Conservation (phyloP, 345 rosid species). For the Syzygium aromaticum region DNA sequence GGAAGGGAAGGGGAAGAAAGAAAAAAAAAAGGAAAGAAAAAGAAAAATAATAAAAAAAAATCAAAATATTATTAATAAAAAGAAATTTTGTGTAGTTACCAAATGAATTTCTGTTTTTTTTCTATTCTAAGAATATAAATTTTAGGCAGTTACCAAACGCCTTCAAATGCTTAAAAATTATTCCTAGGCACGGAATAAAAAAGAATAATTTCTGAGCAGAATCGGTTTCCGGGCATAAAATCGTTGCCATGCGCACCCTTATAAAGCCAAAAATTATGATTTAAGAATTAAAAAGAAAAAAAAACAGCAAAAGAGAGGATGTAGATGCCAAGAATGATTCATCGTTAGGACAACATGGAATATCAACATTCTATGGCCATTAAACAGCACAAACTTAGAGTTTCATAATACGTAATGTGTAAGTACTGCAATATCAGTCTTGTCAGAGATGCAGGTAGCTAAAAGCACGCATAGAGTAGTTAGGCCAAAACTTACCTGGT, state of each 20-base stretch:
- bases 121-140: too few relatives aligned
- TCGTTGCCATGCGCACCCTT: not conserved
- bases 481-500: constrained; percentile 29
- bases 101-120: too few relatives aligned
- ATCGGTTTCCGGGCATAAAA: too few relatives aligned
- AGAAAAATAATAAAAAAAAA: too few relatives aligned
- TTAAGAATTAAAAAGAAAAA: not conserved
- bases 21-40: too few relatives aligned
- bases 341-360: not conserved
- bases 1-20: too few relatives aligned
- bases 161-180: too few relatives aligned
- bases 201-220: too few relatives aligned
- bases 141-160: too few relatives aligned
- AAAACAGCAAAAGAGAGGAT: not conserved
- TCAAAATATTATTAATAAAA: too few relatives aligned
- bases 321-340: not conserved
- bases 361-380: not conserved
- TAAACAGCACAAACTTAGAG: not conserved
- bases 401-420: not conserved
- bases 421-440: not conserved
- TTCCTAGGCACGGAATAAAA: too few relatives aligned
- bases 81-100: too few relatives aligned
- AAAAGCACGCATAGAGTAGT: not conserved
- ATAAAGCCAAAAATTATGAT: not conserved
- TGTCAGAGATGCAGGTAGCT: not conserved